These are phyloP conservation scores for Carpinus fangiana DNA, from an alignment of 306 rosid species.

Conservation along the genomic window DNA sequence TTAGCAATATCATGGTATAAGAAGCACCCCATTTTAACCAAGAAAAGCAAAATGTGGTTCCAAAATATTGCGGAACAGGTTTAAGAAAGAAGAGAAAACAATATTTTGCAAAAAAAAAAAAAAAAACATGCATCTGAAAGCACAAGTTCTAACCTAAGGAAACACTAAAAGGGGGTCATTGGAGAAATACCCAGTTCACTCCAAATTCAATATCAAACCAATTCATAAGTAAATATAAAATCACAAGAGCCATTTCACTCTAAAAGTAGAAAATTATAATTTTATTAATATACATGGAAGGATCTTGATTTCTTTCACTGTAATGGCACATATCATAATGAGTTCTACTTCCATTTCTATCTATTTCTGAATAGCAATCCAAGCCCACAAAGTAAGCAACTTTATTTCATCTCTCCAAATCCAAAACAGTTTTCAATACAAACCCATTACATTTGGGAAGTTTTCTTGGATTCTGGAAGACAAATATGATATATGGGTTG, in stretches of 20 bases:
- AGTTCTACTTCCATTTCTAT: background rate
- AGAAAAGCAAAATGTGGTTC: conserved; percentile 12
- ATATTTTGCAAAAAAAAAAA: background rate
- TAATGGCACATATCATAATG: background rate
- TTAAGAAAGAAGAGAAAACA: background rate
- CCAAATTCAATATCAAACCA: background rate
- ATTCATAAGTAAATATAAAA: background rate
- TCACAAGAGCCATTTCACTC: background rate
- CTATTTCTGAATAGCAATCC: background rate
- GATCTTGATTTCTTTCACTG: background rate
- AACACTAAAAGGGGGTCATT: background rate
- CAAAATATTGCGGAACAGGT: background rate
- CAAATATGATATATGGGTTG: background rate
- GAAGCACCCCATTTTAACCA: conserved; percentile 9
- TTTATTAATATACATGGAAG: background rate
- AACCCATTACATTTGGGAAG: background rate
- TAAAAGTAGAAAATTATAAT: background rate
- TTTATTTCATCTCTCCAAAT: background rate
- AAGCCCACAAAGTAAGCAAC: background rate
- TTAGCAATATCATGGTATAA: background rate
- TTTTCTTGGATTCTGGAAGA: background rate
- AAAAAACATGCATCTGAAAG: background rate
- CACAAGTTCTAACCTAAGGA: background rate
- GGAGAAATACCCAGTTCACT: background rate
- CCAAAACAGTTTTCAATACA: background rate